phyloP scores from a whole-genome alignment of 495 filamentous ascomycete genomes.

The Talaromyces ruber region DNA sequence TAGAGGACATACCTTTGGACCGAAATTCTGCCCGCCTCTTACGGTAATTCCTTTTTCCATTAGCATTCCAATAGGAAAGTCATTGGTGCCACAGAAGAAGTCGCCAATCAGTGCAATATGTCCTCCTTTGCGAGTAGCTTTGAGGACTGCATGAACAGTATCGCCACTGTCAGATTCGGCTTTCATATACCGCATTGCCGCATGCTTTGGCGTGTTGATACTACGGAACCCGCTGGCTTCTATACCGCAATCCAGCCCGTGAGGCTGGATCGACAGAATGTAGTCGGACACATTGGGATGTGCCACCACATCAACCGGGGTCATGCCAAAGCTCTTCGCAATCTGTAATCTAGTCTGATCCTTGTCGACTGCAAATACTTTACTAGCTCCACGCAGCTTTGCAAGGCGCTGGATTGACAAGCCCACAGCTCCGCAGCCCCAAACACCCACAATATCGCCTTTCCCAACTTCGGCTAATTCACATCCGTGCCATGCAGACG shows the following conservation, averaged over 20 bases:
- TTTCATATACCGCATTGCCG: conserved; percentile 17
- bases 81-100: conserved; percentile 20
- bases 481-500: conserved; percentile 27
- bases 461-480: conserved; percentile 22
- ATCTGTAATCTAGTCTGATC: conserved; percentile 17
- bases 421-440: conserved; percentile 29
- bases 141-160: conserved; percentile 19
- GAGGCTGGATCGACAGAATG: conserved; percentile 20
- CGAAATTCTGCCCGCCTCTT: conserved; percentile 16
- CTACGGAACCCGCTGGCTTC: conserved; percentile 26
- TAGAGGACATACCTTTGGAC: conserved; percentile 13
- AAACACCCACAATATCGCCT: conserved; percentile 35
- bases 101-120: conserved; percentile 24
- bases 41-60: conserved; percentile 22
- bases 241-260: conserved; percentile 24
- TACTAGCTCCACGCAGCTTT: conserved; percentile 17
- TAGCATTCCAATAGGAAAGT: conserved; percentile 20
- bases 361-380: conserved; percentile 23
- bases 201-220: conserved; percentile 12
- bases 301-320: conserved; percentile 14
- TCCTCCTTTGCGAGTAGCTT: conserved; percentile 22
- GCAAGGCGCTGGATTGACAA: conserved; percentile 17
- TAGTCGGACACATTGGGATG: conserved; percentile 19
- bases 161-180: conserved; percentile 20
- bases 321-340: conserved; percentile 20